phyloP scores from a whole-genome alignment of 805 yeast genomes.

The Wickerhamomyces bisporus region DNA sequence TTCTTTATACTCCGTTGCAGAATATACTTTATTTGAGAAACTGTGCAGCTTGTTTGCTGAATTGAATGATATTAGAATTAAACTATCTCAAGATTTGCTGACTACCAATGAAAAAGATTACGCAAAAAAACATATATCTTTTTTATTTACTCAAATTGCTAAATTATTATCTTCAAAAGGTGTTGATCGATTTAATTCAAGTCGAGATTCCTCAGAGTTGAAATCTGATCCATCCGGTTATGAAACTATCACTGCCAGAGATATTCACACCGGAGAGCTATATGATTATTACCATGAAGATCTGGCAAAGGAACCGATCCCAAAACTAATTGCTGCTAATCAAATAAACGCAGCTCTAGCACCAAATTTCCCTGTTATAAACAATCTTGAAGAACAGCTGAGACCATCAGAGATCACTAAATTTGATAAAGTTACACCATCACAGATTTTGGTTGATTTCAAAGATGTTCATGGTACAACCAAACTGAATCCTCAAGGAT shows the following conservation, averaged over 20 bases:
- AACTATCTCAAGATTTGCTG: conserved; percentile 43
- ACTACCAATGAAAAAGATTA: conserved; percentile 47
- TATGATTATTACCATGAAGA: conserved; percentile 31
- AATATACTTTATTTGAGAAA: conserved; percentile 56
- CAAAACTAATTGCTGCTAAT: conserved; percentile 58
- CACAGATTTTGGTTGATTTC: conserved; percentile 72
- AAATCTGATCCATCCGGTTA: conserved; percentile 55
- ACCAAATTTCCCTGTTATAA: conserved; percentile 58
- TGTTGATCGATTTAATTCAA: conserved; percentile 25
- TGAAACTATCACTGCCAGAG: conserved; percentile 63
- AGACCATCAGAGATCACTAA: conserved; percentile 42
- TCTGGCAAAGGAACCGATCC: conserved; percentile 31
- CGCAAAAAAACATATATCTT: conserved; percentile 47
- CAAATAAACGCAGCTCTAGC: conserved; percentile 69
- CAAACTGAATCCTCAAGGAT: conserved; percentile 57
- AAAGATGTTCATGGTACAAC: conserved; percentile 64
- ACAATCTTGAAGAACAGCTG: conserved; percentile 30
- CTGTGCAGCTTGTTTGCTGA: conserved; percentile 48
- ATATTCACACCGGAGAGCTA: conserved; percentile 52
- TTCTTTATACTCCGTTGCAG: conserved; percentile 67
- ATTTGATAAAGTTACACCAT: conserved; percentile 42
- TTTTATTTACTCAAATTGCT: conserved; percentile 51
- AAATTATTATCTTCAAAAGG: conserved; percentile 51
- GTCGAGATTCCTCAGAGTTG: conserved; percentile 17
- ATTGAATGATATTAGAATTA: conserved; percentile 54